Conservation (phyloP, 805 yeast species). For the Candida sithepensis region DNA sequence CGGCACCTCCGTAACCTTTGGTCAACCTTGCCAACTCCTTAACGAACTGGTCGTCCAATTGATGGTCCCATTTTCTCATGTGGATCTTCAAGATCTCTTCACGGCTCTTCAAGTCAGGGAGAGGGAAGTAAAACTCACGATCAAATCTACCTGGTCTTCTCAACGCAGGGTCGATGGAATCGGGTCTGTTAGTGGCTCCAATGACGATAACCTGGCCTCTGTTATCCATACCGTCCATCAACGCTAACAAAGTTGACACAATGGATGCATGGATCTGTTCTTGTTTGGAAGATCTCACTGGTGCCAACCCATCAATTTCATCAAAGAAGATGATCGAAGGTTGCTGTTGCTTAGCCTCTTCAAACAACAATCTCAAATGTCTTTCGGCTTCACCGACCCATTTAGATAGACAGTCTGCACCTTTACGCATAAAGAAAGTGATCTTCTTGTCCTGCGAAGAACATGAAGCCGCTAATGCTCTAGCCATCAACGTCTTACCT, state of each 20-base stretch:
- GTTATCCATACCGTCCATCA: constrained; percentile 99
- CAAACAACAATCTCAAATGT: constrained; percentile 83
- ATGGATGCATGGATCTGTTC: constrained; percentile 98
- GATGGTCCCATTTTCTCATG: constrained; percentile 85
- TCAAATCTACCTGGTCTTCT: constrained; percentile 97
- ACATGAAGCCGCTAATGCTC: constrained; percentile 95
- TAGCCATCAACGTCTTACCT: constrained; percentile 96
- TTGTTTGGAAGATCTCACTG: constrained; percentile 94
- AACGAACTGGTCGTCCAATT: constrained; percentile 54
- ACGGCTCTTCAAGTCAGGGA: constrained; percentile 81
- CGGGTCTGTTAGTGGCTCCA: constrained; percentile 98
- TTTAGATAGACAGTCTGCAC: constrained; percentile 94
- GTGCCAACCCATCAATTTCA: constrained; percentile 97
- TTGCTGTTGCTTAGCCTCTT: constrained; percentile 93
- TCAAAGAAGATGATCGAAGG: constrained; percentile 96
- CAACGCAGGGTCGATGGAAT: constrained; percentile 96
- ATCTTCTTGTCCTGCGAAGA: constrained; percentile 81
- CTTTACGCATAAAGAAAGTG: constrained; percentile 96
- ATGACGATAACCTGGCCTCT: constrained; percentile 97
- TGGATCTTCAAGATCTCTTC: constrained; percentile 78
- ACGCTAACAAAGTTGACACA: constrained; percentile 88
- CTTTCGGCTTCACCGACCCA: constrained; percentile 99
- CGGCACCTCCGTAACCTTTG: constrained; percentile 98
- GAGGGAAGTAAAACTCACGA: constrained; percentile 92
- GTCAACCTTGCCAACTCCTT: constrained; percentile 72